Percentiles rank a stretch among this genome's conserved stretches.
These are phyloP conservation scores for Arabis hirsuta DNA, from an alignment of 345 rosid genomes.

Conservation along the genomic window DNA sequence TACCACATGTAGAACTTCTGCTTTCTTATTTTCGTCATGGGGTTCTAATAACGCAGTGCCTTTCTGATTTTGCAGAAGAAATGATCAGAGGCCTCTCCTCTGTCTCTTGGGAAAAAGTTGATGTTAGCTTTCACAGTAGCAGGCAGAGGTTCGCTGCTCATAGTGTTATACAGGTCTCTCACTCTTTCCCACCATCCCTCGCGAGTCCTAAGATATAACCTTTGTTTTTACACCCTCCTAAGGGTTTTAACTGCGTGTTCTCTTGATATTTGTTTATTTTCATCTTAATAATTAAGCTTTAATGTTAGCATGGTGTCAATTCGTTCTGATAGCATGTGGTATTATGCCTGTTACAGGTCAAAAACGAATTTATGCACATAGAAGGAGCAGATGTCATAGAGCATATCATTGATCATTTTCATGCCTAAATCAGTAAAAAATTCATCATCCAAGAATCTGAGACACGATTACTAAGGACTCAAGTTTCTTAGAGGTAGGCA, in stretches of 20 bases:
- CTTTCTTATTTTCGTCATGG: constrained; percentile 8
- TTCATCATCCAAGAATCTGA: constrained; percentile 13
- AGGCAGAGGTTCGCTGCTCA: constrained; percentile 91
- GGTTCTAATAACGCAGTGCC: constrained; percentile 5
- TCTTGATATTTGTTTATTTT: constrained; percentile 15
- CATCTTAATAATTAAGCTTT: neutral
- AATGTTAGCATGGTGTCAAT: neutral
- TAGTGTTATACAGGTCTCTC: constrained; percentile 87
- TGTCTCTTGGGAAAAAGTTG: constrained; percentile 95
- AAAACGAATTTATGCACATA: constrained; percentile 65
- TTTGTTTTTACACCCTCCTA: constrained; percentile 19
- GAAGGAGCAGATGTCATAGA: constrained; percentile 94
- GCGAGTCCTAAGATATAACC: constrained; percentile 1
- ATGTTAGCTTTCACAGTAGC: constrained; percentile 87
- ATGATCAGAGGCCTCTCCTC: constrained; percentile 77
- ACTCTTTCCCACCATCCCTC: constrained; percentile 26
- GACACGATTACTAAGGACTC: constrained; percentile 6
- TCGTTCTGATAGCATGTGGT: constrained; percentile 22
- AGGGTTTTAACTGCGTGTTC: constrained; percentile 13
- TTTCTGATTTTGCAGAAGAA: constrained; percentile 60
- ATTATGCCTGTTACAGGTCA: constrained; percentile 58
- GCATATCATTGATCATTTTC: constrained; percentile 84
- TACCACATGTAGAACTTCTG: constrained; percentile 20
- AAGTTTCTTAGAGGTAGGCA: constrained; percentile 26
- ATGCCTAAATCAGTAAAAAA: constrained; percentile 41